Evolutionary conservation across 371 early-diverging fungal genomes (phyloP).

Genomic region (Synchytrium microbalum): DNA sequence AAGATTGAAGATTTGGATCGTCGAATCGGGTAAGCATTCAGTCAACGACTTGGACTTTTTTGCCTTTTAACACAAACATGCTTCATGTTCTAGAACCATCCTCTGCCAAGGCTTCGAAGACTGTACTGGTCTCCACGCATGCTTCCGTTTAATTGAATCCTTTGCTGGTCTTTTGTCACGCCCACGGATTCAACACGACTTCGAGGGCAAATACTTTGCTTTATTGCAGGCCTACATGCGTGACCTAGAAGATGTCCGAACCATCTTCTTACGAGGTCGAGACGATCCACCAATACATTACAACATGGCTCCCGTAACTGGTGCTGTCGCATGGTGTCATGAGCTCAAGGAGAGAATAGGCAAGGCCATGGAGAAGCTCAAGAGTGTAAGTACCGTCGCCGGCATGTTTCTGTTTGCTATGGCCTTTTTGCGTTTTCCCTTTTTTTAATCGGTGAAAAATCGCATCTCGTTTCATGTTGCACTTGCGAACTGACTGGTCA

Average conservation of each 20-base stretch:
- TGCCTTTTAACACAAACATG: neutral
- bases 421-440: too few relatives aligned
- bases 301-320: conserved; percentile 56
- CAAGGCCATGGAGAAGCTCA: conserved; percentile 46
- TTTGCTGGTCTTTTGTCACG: conserved; percentile 47
- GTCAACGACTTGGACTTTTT: neutral
- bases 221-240: conserved; percentile 38
- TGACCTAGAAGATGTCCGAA: conserved; percentile 44
- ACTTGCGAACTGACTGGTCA: neutral
- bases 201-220: conserved; percentile 46
- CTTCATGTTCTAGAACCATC: conserved; percentile 31
- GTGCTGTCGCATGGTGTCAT: conserved; percentile 46
- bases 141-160: conserved; percentile 51
- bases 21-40: conserved; percentile 36
- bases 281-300: conserved; percentile 50
- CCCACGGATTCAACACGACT: conserved; percentile 40
- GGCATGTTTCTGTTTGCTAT: neutral
- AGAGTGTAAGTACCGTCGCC: conserved; percentile 25
- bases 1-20: conserved; percentile 46
- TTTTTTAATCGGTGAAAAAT: neutral
- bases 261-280: conserved; percentile 36
- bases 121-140: conserved; percentile 41
- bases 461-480: neutral
- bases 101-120: conserved; percentile 53
- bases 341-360: conserved; percentile 49